Conservation (phyloP, 192 early-diverging fungal species). For the Coemansia sp. region DNA sequence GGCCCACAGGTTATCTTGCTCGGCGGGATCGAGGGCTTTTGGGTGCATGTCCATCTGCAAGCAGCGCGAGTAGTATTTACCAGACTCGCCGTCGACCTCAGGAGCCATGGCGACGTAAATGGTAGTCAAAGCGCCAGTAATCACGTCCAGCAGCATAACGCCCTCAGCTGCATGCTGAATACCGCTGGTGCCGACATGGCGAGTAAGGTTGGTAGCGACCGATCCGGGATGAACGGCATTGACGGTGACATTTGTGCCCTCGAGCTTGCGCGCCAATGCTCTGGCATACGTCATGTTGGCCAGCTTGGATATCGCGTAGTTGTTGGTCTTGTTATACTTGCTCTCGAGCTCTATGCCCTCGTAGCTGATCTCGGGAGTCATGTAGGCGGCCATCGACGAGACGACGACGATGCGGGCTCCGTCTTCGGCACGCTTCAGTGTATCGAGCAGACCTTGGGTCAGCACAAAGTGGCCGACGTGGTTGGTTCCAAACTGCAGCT, state of each 20-base stretch:
- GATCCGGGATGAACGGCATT: conserved; percentile 37
- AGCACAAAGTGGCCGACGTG: conserved; percentile 61
- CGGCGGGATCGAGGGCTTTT: not conserved
- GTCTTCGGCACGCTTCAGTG: conserved; percentile 21
- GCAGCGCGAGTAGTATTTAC: conserved; percentile 16
- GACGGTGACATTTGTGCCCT: conserved; percentile 18
- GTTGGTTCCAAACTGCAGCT: conserved; percentile 70
- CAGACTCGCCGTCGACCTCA: conserved; percentile 19
- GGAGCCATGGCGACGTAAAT: conserved; percentile 37
- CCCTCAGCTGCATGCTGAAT: conserved; percentile 1
- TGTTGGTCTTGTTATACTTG: conserved; percentile 14
- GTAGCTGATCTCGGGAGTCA: conserved; percentile 25
- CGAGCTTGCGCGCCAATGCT: conserved; percentile 33
- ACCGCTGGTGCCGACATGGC: conserved; percentile 16
- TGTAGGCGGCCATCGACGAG: conserved; percentile 39
- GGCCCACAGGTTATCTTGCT: conserved; percentile 44
- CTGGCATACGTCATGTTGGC: conserved; percentile 46
- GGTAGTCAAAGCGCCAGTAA: conserved; percentile 29
- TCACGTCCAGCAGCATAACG: conserved; percentile 10
- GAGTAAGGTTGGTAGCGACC: conserved; percentile 20
- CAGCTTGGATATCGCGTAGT: conserved; percentile 47
- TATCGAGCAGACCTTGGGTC: conserved; percentile 31
- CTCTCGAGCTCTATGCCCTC: conserved; percentile 13
- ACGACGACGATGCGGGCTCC: conserved; percentile 37
- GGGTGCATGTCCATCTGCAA: conserved; percentile 17